These are phyloP conservation scores for Pseudodiploospora longispora DNA, from an alignment of 2,329 filamentous ascomycete species.

Conservation along the genomic window DNA sequence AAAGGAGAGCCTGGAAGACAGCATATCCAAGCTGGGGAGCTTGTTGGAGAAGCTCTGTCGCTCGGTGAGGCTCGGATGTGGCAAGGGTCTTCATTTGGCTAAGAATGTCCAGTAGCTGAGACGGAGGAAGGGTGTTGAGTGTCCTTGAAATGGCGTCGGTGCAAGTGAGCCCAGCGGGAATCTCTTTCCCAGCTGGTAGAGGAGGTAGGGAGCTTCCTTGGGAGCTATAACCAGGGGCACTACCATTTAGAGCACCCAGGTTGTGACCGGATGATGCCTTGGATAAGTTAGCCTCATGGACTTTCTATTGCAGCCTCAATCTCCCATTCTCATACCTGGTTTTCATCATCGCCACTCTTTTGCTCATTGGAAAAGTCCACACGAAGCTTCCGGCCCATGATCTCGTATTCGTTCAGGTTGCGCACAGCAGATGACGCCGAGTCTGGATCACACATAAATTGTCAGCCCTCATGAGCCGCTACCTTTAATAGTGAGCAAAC, in stretches of 20 bases:
- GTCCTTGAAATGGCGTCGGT: conserved; percentile 90
- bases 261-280: conserved; percentile 16
- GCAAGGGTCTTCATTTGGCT: conserved; percentile 89
- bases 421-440: conserved; percentile 88
- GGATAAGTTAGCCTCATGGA: neutral
- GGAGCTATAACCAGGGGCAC: conserved; percentile 23
- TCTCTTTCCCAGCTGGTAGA: conserved; percentile 75
- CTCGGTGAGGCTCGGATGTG: conserved; percentile 71
- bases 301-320: too few relatives aligned
- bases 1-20: conserved; percentile 85
- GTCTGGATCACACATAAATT: conserved; percentile 30
- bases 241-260: conserved; percentile 24
- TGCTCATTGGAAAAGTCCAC: conserved; percentile 97
- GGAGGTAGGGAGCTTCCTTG: conserved; percentile 57
- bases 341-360: conserved; percentile 56
- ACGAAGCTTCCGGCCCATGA: conserved; percentile 87
- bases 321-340: conserved; percentile 10
- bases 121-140: conserved; percentile 74
- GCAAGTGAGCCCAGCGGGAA: conserved; percentile 74
- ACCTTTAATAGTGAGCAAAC: neutral
- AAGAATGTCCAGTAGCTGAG: conserved; percentile 87
- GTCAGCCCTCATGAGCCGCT: conserved; percentile 10
- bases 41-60: conserved; percentile 77
- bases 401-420: conserved; percentile 90
- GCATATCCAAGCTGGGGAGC: conserved; percentile 91